phyloP scores from a whole-genome alignment of 2,329 filamentous ascomycete species.

The Periconia sp. region DNA sequence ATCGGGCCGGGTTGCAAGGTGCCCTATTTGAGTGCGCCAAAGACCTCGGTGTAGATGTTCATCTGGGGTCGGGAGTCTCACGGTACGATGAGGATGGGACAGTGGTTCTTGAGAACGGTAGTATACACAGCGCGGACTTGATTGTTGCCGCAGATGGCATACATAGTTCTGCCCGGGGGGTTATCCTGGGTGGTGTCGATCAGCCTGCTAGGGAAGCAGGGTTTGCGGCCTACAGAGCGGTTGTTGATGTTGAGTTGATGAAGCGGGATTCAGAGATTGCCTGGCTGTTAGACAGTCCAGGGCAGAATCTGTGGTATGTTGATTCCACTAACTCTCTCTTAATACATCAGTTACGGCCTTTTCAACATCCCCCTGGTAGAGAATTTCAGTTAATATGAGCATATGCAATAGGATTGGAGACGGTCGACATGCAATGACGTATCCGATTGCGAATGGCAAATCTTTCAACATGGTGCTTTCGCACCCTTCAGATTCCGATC shows the following conservation, averaged over 20 bases:
- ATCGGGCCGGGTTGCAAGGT: constrained; percentile 21
- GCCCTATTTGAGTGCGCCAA: constrained; percentile 15
- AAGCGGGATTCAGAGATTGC: constrained; percentile 34
- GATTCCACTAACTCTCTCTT: neutral
- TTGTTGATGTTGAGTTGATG: constrained; percentile 52
- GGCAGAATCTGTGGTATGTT: constrained; percentile 21
- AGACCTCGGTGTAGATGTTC: constrained; percentile 17
- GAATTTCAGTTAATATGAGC: neutral
- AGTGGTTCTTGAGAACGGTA: constrained; percentile 42
- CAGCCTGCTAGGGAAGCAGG: constrained; percentile 56
- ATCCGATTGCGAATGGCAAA: constrained; percentile 50
- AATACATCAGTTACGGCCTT: too few species aligned
- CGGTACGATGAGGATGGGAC: constrained; percentile 8
- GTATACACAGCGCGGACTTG: constrained; percentile 37
- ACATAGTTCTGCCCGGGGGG: constrained; percentile 9
- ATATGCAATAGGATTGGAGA: constrained; percentile 40
- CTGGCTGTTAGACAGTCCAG: constrained; percentile 20
- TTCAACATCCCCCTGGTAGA: neutral
- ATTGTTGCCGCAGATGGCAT: constrained; percentile 43
- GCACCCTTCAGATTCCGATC: constrained; percentile 61
- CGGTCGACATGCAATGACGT: constrained; percentile 50
- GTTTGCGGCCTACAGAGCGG: constrained; percentile 62
- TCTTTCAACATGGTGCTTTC: constrained; percentile 67
- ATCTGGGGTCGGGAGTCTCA: constrained; percentile 11
- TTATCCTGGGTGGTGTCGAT: constrained; percentile 13